Conservation (phyloP, 805 yeast species). For the Candida xiaguanensis region DNA sequence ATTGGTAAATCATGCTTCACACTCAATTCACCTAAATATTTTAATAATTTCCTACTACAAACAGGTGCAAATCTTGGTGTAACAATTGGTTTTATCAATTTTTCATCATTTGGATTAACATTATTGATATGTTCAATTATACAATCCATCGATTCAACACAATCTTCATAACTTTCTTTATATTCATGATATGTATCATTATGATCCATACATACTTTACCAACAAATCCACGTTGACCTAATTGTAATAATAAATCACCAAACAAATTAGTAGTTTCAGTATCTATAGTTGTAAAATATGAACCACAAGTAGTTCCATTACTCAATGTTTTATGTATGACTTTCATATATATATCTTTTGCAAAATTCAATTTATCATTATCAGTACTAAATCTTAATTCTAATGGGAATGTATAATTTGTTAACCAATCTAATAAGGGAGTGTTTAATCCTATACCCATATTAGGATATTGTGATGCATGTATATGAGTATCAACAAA, state of each 20-base stretch:
- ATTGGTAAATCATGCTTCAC: constrained; percentile 55
- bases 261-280: constrained; percentile 67
- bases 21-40: constrained; percentile 55
- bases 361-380: constrained; percentile 48
- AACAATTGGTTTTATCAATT: constrained; percentile 63
- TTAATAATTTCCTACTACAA: constrained; percentile 63
- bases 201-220: constrained; percentile 91
- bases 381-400: constrained; percentile 49
- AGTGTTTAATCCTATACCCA: constrained; percentile 70
- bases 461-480: constrained; percentile 43
- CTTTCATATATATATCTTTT: constrained; percentile 55
- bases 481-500: constrained; percentile 45
- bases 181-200: constrained; percentile 63
- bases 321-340: constrained; percentile 63
- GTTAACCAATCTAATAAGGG: constrained; percentile 88
- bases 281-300: constrained; percentile 86
- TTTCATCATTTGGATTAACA: constrained; percentile 50
- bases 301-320: constrained; percentile 92
- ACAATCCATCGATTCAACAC: constrained; percentile 49
- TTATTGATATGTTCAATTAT: constrained; percentile 55
- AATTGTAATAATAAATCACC: constrained; percentile 62
- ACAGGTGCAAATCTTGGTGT: constrained; percentile 95
- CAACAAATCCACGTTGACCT: constrained; percentile 89
- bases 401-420: constrained; percentile 86
- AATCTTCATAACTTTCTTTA: constrained; percentile 57